Percentiles rank a stretch among this genome's conserved stretches.
phyloP scores from a whole-genome alignment of 2,329 filamentous ascomycete genomes.

The Aureobasidium sp. region DNA sequence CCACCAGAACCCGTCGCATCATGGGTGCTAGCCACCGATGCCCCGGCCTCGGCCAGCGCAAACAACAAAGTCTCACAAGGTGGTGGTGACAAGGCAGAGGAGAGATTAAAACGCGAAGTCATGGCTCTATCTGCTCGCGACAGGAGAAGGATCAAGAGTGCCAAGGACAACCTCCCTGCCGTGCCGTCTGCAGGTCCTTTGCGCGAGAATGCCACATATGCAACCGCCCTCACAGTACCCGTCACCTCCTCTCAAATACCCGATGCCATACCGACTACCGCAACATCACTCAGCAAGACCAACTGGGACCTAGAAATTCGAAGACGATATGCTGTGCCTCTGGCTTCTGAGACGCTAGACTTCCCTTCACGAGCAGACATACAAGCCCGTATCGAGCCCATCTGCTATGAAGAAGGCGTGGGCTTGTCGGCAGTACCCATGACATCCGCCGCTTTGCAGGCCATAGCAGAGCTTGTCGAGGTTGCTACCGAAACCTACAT shows the following conservation, averaged over 20 bases:
- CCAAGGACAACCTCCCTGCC: slow-evolving; percentile 21
- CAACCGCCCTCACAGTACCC: slow-evolving; percentile 10
- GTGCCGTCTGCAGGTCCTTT: background rate
- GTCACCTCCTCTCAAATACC: slow-evolving; percentile 5
- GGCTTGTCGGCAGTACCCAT: slow-evolving; percentile 16
- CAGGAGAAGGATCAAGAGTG: slow-evolving; percentile 42
- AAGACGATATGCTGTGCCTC: slow-evolving; percentile 56
- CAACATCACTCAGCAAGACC: slow-evolving; percentile 26
- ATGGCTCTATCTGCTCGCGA: slow-evolving; percentile 57
- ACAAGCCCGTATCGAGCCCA: slow-evolving; percentile 54
- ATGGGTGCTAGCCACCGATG: slow-evolving; percentile 65
- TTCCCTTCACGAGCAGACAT: slow-evolving; percentile 55
- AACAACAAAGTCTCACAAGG: slow-evolving; percentile 19
- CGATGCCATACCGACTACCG: slow-evolving; percentile 10
- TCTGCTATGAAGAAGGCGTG: slow-evolving; percentile 58
- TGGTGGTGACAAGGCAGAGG: slow-evolving; percentile 56
- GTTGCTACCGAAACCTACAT: slow-evolving; percentile 56
- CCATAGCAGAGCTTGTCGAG: slow-evolving; percentile 53
- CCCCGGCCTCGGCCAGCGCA: slow-evolving; percentile 58
- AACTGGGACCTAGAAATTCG: slow-evolving; percentile 60
- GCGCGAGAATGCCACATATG: slow-evolving; percentile 10
- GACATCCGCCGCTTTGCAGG: slow-evolving; percentile 30
- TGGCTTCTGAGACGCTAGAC: slow-evolving; percentile 56
- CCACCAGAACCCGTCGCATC: slow-evolving; percentile 53
- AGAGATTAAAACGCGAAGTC: slow-evolving; percentile 56